phyloP scores from a whole-genome alignment of 2,329 filamentous ascomycete genomes.

The Monosporascus sp. region DNA sequence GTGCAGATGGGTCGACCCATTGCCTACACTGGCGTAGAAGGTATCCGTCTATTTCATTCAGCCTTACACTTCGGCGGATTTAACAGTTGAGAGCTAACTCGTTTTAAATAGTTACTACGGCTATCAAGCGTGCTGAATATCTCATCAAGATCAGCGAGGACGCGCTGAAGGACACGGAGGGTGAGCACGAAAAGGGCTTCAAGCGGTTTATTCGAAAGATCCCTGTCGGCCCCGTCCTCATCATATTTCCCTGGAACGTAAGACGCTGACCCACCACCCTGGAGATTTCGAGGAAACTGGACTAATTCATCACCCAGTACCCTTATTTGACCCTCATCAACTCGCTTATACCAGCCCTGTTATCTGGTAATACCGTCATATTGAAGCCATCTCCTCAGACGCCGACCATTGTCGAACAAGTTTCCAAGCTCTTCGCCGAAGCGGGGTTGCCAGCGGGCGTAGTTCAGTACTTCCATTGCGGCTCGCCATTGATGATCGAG shows the following conservation, averaged over 20 bases:
- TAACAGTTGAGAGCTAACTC: background rate
- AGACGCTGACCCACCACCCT: conserved; percentile 27
- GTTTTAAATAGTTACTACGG: conserved; percentile 57
- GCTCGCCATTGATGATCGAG: conserved; percentile 72
- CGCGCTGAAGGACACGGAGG: conserved; percentile 72
- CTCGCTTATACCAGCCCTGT: conserved; percentile 83
- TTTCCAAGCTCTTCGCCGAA: conserved; percentile 69
- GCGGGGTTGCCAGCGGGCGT: conserved; percentile 80
- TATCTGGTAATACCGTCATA: conserved; percentile 87
- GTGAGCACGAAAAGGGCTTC: conserved; percentile 82
- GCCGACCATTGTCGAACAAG: conserved; percentile 83
- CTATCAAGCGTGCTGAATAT: conserved; percentile 80
- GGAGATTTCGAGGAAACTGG: background rate
- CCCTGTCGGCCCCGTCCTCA: conserved; percentile 79
- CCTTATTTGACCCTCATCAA: conserved; percentile 93
- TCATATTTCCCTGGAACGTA: conserved; percentile 96
- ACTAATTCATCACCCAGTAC: conserved; percentile 54
- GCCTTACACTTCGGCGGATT: too few species aligned
- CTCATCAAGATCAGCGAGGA: conserved; percentile 79
- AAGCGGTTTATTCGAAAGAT: conserved; percentile 85
- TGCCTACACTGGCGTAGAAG: conserved; percentile 75
- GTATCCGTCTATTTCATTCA: conserved; percentile 6
- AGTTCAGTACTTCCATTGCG: conserved; percentile 88
- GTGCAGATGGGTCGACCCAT: conserved; percentile 96
- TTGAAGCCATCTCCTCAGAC: conserved; percentile 95